Conservation (phyloP, 441 rosid genomes). For the Flueggea neowawraea region DNA sequence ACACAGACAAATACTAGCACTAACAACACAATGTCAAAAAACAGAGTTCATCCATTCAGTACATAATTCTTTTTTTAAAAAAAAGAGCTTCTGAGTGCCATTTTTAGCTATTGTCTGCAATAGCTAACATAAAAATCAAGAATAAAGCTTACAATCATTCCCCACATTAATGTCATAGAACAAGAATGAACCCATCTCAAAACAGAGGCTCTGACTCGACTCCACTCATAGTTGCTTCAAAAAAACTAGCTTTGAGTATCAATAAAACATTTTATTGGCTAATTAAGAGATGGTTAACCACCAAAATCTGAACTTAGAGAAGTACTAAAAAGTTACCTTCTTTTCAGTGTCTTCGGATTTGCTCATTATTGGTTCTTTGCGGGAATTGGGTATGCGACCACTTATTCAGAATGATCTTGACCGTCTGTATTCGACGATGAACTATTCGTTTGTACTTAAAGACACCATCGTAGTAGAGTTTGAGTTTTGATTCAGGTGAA, state of each 20-base stretch:
- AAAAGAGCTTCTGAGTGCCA: no score
- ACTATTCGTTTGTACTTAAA: slow-evolving; percentile 12
- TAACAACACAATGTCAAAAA: no score
- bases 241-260: slow-evolving; percentile 6
- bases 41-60: no score
- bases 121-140: no score
- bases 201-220: background rate
- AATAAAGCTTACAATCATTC: no score
- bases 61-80: no score
- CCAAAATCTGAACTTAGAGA: slow-evolving; percentile 7
- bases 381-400: slow-evolving; percentile 36
- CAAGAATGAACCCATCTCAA: background rate
- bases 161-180: background rate
- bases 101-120: no score
- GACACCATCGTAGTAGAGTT: no score
- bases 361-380: slow-evolving; percentile 48
- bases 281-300: slow-evolving; percentile 1
- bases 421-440: slow-evolving; percentile 44
- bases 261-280: slow-evolving; percentile 1
- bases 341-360: slow-evolving; percentile 57
- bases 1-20: no score
- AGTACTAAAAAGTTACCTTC: slow-evolving; percentile 26
- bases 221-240: background rate
- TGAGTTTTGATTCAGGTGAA: background rate
- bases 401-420: slow-evolving; percentile 42